Percentiles rank a stretch among this genome's conserved stretches.
Evolutionary conservation across 805 yeast genomes (phyloP).

Genomic region (Teunomyces gatunensis): DNA sequence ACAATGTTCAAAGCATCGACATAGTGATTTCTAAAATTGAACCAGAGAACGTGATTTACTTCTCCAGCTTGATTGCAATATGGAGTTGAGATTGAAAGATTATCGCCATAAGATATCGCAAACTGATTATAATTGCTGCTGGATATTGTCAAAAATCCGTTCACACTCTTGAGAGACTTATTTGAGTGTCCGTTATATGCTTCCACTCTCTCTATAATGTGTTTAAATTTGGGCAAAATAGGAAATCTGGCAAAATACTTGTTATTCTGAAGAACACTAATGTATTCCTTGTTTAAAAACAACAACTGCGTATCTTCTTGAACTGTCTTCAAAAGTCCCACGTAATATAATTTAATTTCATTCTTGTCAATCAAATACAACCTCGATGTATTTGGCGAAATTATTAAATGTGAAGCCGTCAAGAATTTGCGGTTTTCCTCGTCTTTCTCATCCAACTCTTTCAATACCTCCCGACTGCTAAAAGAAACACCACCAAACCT

Average conservation of each 20-base stretch:
- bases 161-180: constrained; percentile 14
- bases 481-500: constrained; percentile 33
- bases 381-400: constrained; percentile 26
- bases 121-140: constrained; percentile 24
- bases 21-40: constrained; percentile 31
- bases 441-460: constrained; percentile 20
- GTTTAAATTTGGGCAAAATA: constrained; percentile 28
- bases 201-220: constrained; percentile 20
- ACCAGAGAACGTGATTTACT: constrained; percentile 39
- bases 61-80: constrained; percentile 17
- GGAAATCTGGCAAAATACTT: constrained; percentile 27
- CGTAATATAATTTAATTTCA: constrained; percentile 16
- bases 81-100: constrained; percentile 31
- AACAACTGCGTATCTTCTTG: constrained; percentile 10
- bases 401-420: constrained; percentile 19
- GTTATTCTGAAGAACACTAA: constrained; percentile 20
- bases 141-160: constrained; percentile 22
- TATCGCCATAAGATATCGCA: constrained; percentile 26
- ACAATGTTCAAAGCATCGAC: constrained; percentile 33
- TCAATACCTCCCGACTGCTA: constrained; percentile 20
- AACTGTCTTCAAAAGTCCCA: constrained; percentile 17
- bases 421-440: constrained; percentile 21
- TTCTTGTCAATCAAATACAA: constrained; percentile 16
- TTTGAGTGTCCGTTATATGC: constrained; percentile 16
- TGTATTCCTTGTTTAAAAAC: constrained; percentile 24